A percentile compares a stretch with the other conserved stretches of the same genome.
Evolutionary conservation across 1,284 basidiomycete genomes (phyloP).

Genomic region (Neonothopanus nambi): DNA sequence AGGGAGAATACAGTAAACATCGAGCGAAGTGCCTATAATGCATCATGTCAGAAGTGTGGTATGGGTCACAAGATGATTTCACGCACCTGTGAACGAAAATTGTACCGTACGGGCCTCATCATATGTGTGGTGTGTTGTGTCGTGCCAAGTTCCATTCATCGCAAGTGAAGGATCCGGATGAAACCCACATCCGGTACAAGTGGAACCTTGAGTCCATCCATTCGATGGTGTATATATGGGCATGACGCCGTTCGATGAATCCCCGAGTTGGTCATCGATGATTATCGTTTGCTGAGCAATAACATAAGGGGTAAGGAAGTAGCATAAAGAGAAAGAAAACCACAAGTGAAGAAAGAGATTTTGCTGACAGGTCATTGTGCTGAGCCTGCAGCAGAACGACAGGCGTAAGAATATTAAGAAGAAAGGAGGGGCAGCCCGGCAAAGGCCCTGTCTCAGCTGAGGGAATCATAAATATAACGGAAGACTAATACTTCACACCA

Average conservation of each 20-base stretch:
- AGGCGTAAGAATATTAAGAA: too few species aligned
- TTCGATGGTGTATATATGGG: slow-evolving; percentile 10
- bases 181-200: slow-evolving; percentile 10
- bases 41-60: not conserved
- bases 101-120: not conserved
- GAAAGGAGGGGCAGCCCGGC: too few species aligned
- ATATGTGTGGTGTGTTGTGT: slow-evolving; percentile 9
- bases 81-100: slow-evolving; percentile 12
- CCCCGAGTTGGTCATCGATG: slow-evolving; percentile 15
- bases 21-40: slow-evolving; percentile 9
- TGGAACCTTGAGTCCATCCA: slow-evolving; percentile 11
- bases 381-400: too few species aligned
- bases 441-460: too few species aligned
- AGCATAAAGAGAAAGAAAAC: too few species aligned
- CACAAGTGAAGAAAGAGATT: too few species aligned
- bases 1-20: slow-evolving; percentile 14
- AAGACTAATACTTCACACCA: too few species aligned
- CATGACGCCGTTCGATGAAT: slow-evolving; percentile 2
- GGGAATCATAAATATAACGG: too few species aligned
- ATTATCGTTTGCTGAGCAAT: not conserved
- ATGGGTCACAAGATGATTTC: not conserved
- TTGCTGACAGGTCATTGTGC: too few species aligned
- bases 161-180: slow-evolving; percentile 5
- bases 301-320: too few species aligned
- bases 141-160: slow-evolving; percentile 12